A percentile compares a stretch with the other conserved stretches of the same genome.
Evolutionary conservation across 2,329 filamentous ascomycete species (phyloP).

Genomic region (Diaporthe vexans): DNA sequence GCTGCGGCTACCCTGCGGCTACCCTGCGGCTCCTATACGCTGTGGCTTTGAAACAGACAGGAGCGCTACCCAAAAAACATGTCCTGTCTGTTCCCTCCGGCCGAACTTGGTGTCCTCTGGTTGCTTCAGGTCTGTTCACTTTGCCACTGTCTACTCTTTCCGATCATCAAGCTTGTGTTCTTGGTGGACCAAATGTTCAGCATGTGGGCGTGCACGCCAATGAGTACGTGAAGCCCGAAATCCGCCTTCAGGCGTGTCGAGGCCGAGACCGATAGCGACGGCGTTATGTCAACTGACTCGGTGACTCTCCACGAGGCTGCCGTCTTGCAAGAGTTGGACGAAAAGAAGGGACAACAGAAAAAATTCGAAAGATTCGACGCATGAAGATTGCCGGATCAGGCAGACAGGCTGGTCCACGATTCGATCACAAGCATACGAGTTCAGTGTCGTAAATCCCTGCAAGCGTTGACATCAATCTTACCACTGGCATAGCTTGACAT

Average conservation of each 20-base stretch:
- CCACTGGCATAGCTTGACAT: background rate
- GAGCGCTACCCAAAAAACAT: conserved; percentile 1
- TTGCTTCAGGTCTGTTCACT: background rate
- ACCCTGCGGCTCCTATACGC: conserved; percentile 18
- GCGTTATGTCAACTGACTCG: conserved; percentile 10
- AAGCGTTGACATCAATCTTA: background rate
- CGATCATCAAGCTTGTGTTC: background rate
- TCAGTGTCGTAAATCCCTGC: background rate
- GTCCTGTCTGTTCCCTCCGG: background rate
- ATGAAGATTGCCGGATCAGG: background rate
- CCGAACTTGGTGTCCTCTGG: background rate
- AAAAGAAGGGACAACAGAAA: background rate
- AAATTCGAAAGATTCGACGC: background rate
- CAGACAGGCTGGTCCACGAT: background rate
- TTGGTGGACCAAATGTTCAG: background rate
- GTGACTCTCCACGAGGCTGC: background rate
- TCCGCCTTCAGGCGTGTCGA: background rate
- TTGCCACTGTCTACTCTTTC: background rate
- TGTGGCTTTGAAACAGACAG: conserved; percentile 2
- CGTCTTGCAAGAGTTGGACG: background rate
- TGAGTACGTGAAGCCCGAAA: background rate
- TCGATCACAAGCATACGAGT: background rate
- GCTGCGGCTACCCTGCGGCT: conserved; percentile 28
- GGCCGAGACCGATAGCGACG: conserved; percentile 21
- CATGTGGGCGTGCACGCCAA: background rate